A percentile compares a stretch with the other conserved stretches of the same genome.
phyloP scores from a whole-genome alignment of 2,329 filamentous ascomycete genomes.

The Sphaerostilbella broomeana region DNA sequence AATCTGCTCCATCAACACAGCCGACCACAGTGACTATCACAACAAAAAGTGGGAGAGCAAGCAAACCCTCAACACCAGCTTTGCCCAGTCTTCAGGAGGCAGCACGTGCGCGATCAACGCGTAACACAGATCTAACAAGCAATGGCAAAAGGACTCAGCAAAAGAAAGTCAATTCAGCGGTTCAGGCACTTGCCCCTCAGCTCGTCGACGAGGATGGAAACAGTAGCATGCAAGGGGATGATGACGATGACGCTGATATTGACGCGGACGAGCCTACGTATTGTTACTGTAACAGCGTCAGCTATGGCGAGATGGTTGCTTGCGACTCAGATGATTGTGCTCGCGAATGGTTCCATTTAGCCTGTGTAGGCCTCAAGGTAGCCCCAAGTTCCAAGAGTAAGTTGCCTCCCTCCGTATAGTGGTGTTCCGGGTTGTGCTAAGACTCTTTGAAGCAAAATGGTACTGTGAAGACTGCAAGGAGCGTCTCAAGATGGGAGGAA shows the following conservation, averaged over 20 bases:
- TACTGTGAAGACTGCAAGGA: slow-evolving; percentile 76
- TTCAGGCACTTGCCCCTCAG: slow-evolving; percentile 30
- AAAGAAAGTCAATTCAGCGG: slow-evolving; percentile 47
- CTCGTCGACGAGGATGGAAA: slow-evolving; percentile 36
- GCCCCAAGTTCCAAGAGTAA: slow-evolving; percentile 70
- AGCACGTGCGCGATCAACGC: slow-evolving; percentile 40
- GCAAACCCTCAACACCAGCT: slow-evolving; percentile 60
- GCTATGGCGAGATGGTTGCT: slow-evolving; percentile 79
- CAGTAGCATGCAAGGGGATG: slow-evolving; percentile 33
- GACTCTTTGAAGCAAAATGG: slow-evolving; percentile 58
- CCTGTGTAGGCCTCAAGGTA: slow-evolving; percentile 71
- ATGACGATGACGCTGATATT: slow-evolving; percentile 48
- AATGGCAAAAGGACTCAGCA: slow-evolving; percentile 51
- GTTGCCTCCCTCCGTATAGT: slow-evolving; percentile 26
- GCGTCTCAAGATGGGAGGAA: slow-evolving; percentile 49
- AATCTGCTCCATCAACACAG: slow-evolving; percentile 40
- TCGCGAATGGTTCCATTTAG: slow-evolving; percentile 77
- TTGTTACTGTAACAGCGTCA: slow-evolving; percentile 73
- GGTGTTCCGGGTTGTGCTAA: slow-evolving; percentile 1
- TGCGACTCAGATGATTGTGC: slow-evolving; percentile 69
- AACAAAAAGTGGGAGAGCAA: slow-evolving; percentile 59
- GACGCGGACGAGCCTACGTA: slow-evolving; percentile 68
- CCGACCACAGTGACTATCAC: slow-evolving; percentile 42
- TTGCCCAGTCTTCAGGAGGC: slow-evolving; percentile 51
- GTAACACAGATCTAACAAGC: slow-evolving; percentile 33